Base-by-base conservation (phyloP, 1,284 basidiomycete genomes). In the Cerrena zonata region DNA sequence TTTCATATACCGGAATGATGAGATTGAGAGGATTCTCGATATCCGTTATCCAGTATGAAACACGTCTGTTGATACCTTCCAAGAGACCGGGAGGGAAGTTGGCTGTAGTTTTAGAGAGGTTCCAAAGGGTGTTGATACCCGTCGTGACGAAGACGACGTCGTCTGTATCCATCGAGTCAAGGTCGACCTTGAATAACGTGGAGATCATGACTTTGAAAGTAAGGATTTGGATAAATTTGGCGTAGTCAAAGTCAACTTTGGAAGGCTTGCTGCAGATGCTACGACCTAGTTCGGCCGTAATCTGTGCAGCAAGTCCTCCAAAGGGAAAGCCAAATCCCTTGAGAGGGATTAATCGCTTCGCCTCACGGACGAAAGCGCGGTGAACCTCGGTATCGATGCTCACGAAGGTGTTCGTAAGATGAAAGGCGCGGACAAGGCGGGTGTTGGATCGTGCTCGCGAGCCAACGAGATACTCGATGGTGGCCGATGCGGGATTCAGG, bases 1-100 rank as follows among this genome's bases (percentile, higher is more conserved):
- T 78, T 58, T 84, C 82, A 68, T 78, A 84, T 1, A 75, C 65
- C 0, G 80, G 80, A 37, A 83, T 71, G 47, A 84, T 67, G 51
- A 71, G 71, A 42, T 81, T 70, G 19, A 82, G 58, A 0, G 77
- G 73, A 45, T 73, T 68, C 1, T 62, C 56, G 1, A 53, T 49
- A 36, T 68, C 61, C 0, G 72, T 69, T 19, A 81, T 53, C 54
- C 79, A 71, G 1, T 51, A 56, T 2, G 65, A 44, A 12, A 79
- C 63, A 37, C 48, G 55, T 1, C 10, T n/a, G 48, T 62, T 61
- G 46, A 58, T 41, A n/a, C 23, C 36, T 13, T 23, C 21, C 15
- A 58, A 47, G 7, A 55, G 44, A 24, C 49, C 23, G 2, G 40
- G 40, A 5, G 45, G 49, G 46, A 50, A 40, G 2, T 40, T 38